Percentiles rank a stretch among this genome's conserved stretches.
Evolutionary conservation across 140 eudicot species (phyloP).

Genomic region (Erigeron philadelphicus): DNA sequence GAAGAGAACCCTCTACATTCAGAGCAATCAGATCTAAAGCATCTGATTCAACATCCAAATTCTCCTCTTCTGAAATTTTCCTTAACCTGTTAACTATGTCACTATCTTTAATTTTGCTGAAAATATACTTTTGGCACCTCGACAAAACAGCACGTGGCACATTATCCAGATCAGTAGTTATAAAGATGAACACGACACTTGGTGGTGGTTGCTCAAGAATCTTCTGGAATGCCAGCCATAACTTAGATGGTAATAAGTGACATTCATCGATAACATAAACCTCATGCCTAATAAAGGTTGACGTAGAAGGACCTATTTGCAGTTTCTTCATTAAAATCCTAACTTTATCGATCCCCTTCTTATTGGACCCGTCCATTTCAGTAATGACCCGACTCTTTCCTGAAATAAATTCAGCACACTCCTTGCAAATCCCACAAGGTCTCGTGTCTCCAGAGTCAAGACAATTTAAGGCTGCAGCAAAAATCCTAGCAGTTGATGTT

Average conservation of each 20-base stretch:
- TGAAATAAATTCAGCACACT: conserved; percentile 59
- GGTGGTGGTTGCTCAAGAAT: conserved; percentile 75
- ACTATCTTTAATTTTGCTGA: conserved; percentile 62
- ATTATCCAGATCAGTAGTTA: conserved; percentile 80
- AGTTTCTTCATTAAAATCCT: conserved; percentile 48
- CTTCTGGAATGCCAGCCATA: conserved; percentile 73
- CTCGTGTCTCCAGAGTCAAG: conserved; percentile 66
- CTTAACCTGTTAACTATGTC: conserved; percentile 63
- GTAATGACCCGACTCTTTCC: conserved; percentile 56
- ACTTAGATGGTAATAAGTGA: conserved; percentile 74
- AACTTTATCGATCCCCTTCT: conserved; percentile 59
- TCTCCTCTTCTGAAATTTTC: conserved; percentile 77
- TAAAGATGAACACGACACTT: conserved; percentile 61
- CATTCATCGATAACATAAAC: conserved; percentile 73
- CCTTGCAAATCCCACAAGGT: conserved; percentile 86
- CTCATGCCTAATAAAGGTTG: conserved; percentile 44
- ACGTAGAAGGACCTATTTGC: conserved; percentile 37
- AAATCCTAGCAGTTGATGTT: conserved; percentile 71
- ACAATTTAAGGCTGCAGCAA: conserved; percentile 86
- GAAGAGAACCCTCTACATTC: conserved; percentile 92
- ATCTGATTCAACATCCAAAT: conserved; percentile 66
- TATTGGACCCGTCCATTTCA: conserved; percentile 70
- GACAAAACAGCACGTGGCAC: conserved; percentile 77
- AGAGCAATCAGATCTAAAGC: conserved; percentile 79
- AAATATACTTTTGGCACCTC: conserved; percentile 75